Evolutionary conservation across 768 basidiomycete species (phyloP).

Genomic region (Suillus weaverae): DNA sequence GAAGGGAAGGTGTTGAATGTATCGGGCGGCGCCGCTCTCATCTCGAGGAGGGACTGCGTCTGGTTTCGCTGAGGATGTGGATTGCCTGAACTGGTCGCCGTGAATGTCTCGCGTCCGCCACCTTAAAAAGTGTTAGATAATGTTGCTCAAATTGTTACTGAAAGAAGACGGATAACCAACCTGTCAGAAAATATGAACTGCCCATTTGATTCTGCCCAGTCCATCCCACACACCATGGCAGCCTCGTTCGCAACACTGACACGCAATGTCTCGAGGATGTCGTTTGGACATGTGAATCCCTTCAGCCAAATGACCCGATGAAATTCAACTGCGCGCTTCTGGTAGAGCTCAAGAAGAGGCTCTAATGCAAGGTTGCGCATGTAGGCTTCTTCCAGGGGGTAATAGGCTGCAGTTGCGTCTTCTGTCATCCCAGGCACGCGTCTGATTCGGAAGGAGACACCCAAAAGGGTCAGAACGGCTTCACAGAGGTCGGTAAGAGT

Average conservation of each 20-base stretch:
- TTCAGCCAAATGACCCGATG: slow-evolving; percentile 95
- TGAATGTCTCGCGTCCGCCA: slow-evolving; percentile 98
- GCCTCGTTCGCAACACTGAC: slow-evolving; percentile 90
- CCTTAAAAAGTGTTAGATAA: slow-evolving; percentile 37
- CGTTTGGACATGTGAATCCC: slow-evolving; percentile 98
- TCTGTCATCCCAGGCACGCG: slow-evolving; percentile 92
- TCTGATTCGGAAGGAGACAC: slow-evolving; percentile 89
- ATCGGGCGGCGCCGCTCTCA: slow-evolving; percentile 74
- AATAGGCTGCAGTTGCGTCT: slow-evolving; percentile 87
- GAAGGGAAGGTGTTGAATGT: slow-evolving; percentile 91
- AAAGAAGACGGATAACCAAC: slow-evolving; percentile 43
- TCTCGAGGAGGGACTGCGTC: slow-evolving; percentile 94
- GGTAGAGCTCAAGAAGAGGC: slow-evolving; percentile 79
- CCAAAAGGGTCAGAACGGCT: slow-evolving; percentile 89
- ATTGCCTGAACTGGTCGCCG: slow-evolving; percentile 97
- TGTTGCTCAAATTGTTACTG: slow-evolving; percentile 1
- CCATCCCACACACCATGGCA: slow-evolving; percentile 99
- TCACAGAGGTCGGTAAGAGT: slow-evolving; percentile 94
- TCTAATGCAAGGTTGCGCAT: slow-evolving; percentile 92
- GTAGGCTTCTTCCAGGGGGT: slow-evolving; percentile 93
- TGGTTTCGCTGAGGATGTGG: slow-evolving; percentile 87
- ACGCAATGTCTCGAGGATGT: slow-evolving; percentile 93
- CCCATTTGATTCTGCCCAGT: slow-evolving; percentile 98
- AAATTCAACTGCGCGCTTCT: slow-evolving; percentile 79
- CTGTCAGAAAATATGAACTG: slow-evolving; percentile 98